These are phyloP conservation scores for Aspergillus ochraceoroseus DNA, from an alignment of 2,329 filamentous ascomycete species.

Conservation along the genomic window DNA sequence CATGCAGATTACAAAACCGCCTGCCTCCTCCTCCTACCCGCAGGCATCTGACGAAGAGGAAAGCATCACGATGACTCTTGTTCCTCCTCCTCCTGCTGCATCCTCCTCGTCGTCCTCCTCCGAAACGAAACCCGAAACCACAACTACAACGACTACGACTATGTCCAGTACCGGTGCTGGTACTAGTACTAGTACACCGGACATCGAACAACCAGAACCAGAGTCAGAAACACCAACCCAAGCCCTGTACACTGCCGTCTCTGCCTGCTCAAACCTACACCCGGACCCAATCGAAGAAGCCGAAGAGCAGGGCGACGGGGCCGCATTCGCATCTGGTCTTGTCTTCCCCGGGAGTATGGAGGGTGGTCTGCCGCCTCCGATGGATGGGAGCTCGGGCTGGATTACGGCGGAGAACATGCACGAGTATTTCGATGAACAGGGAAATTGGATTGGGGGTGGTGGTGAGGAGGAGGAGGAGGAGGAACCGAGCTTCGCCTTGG, in stretches of 20 bases:
- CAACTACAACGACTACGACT: too few species aligned
- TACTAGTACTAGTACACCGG: too few species aligned
- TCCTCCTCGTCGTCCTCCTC: too few species aligned
- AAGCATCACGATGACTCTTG: slow-evolving; percentile 42
- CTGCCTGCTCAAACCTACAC: slow-evolving; percentile 47
- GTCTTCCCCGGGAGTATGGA: slow-evolving; percentile 33
- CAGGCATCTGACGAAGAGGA: slow-evolving; percentile 41
- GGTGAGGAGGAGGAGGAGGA: slow-evolving; percentile 44
- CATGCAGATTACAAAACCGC: slow-evolving; percentile 44
- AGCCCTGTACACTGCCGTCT: slow-evolving; percentile 44
- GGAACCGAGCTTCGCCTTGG: slow-evolving; percentile 36
- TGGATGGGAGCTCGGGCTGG: slow-evolving; percentile 49
- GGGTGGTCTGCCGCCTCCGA: slow-evolving; percentile 44
- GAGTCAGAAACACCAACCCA: slow-evolving; percentile 38
- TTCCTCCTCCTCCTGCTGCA: slow-evolving; percentile 35
- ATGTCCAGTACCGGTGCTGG: too few species aligned
- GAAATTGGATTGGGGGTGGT: slow-evolving; percentile 66
- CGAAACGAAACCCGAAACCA: too few species aligned
- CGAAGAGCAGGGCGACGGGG: slow-evolving; percentile 15
- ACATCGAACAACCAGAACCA: slow-evolving; percentile 19
- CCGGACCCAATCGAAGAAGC: slow-evolving; percentile 42
- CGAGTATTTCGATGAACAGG: slow-evolving; percentile 74
- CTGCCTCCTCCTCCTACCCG: slow-evolving; percentile 20
- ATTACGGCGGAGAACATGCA: slow-evolving; percentile 86
- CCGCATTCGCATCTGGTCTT: slow-evolving; percentile 37